These are phyloP conservation scores for Basidiobolus meristosporus DNA, from an alignment of 371 early-diverging fungal genomes.

Conservation along the genomic window DNA sequence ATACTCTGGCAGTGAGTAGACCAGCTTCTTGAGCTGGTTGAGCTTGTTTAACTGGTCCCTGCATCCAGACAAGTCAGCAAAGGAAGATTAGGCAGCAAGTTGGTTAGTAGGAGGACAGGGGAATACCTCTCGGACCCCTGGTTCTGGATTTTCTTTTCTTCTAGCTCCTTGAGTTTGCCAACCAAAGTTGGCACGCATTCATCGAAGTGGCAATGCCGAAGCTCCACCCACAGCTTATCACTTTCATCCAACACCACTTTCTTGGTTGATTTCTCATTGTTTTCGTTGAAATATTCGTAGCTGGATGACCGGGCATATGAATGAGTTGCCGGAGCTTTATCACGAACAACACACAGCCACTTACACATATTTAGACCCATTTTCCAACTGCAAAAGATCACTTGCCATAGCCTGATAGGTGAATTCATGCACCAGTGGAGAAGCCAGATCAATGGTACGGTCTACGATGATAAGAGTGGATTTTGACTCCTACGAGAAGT, in stretches of 20 bases:
- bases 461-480: constrained; percentile 74
- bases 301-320: too few species aligned
- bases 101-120: too few species aligned
- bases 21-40: constrained; percentile 76
- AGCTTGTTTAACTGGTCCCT: too few species aligned
- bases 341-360: constrained; percentile 12
- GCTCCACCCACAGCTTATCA: constrained; percentile 55
- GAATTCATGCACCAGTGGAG: constrained; percentile 84
- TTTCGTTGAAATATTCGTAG: too few species aligned
- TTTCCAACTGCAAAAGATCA: constrained; percentile 62
- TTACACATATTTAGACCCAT: constrained; percentile 45
- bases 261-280: too few species aligned
- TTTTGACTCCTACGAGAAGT: too few species aligned
- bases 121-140: too few species aligned
- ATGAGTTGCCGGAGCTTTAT: constrained; percentile 13
- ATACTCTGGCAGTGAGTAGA: constrained; percentile 79
- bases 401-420: constrained; percentile 88
- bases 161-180: too few species aligned
- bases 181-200: too few species aligned
- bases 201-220: constrained; percentile 86
- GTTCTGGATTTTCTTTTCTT: too few species aligned
- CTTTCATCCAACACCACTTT: constrained; percentile 41
- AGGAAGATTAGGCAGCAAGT: too few species aligned
- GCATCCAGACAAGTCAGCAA: too few species aligned
- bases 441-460: constrained; percentile 65